These are phyloP conservation scores for Sarocladium kiliense DNA, from an alignment of 2,329 filamentous ascomycete genomes.

Conservation along the genomic window DNA sequence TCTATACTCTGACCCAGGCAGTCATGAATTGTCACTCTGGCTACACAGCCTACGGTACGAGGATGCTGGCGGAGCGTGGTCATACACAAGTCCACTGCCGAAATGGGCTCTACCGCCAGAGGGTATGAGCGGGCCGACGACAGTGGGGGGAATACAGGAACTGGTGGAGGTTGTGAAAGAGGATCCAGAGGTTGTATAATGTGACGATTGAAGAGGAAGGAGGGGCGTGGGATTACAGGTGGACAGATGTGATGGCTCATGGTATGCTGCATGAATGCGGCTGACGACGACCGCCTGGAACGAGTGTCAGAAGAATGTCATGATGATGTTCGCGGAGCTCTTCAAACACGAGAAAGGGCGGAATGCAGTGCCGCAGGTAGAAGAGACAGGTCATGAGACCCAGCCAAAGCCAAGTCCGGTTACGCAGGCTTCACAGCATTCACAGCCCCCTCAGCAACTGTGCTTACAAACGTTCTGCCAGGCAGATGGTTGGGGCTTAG, in stretches of 20 bases:
- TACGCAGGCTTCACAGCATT: too few species aligned
- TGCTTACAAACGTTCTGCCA: too few species aligned
- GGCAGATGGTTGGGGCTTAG: background rate
- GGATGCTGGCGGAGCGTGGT: conserved; percentile 77
- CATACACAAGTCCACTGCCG: conserved; percentile 79
- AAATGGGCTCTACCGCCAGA: conserved; percentile 79
- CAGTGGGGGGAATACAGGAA: conserved; percentile 57
- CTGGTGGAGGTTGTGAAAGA: conserved; percentile 51
- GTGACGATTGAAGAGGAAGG: background rate
- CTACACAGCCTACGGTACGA: conserved; percentile 89
- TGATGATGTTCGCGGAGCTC: too few species aligned
- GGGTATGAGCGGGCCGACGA: conserved; percentile 65
- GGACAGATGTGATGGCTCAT: background rate
- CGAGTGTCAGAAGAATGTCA: background rate
- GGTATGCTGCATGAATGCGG: background rate
- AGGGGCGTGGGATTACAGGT: background rate
- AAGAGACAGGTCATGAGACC: background rate
- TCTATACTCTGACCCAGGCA: conserved; percentile 86
- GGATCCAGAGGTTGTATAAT: conserved; percentile 29
- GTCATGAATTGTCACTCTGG: conserved; percentile 88
- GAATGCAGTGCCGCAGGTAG: background rate
- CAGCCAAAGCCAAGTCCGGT: background rate
- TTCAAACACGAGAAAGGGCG: too few species aligned
- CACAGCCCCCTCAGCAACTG: too few species aligned
- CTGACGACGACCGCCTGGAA: background rate